Conservation (phyloP, 805 yeast genomes). For the Kodamaea hsintzibuensis region DNA sequence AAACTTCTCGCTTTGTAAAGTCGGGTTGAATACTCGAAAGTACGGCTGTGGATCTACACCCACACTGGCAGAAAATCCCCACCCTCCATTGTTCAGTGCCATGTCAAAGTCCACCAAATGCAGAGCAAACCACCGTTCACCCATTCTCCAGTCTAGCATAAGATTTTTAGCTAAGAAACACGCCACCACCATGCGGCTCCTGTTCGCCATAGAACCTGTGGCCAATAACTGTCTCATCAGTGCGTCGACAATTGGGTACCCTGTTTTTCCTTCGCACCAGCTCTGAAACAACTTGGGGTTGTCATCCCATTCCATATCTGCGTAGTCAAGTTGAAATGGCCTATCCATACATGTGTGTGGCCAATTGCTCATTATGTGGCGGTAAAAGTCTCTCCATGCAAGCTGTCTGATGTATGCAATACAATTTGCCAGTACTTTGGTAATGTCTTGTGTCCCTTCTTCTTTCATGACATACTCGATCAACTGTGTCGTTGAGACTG, state of each 20-base stretch:
- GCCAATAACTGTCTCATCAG: slow-evolving; percentile 52
- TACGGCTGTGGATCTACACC: slow-evolving; percentile 60
- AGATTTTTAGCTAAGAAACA: slow-evolving; percentile 52
- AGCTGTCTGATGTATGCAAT: slow-evolving; percentile 53
- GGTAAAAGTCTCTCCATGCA: slow-evolving; percentile 61
- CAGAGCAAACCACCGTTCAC: slow-evolving; percentile 51
- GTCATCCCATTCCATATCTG: slow-evolving; percentile 45
- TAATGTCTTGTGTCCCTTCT: slow-evolving; percentile 2
- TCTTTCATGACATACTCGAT: slow-evolving; percentile 25
- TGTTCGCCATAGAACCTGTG: slow-evolving; percentile 56
- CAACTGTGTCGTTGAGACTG: slow-evolving; percentile 44
- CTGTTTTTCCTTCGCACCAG: slow-evolving; percentile 58
- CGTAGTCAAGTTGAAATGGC: slow-evolving; percentile 47
- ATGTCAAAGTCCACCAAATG: slow-evolving; percentile 54
- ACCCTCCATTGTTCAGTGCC: slow-evolving; percentile 57
- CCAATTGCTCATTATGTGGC: slow-evolving; percentile 48
- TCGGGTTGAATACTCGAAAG: slow-evolving; percentile 56
- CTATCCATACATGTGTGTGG: slow-evolving; percentile 52
- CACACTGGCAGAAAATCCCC: slow-evolving; percentile 55
- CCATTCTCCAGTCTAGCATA: slow-evolving; percentile 55
- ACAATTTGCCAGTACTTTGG: slow-evolving; percentile 24
- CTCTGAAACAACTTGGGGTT: slow-evolving; percentile 40
- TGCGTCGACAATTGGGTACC: slow-evolving; percentile 59
- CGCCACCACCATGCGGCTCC: slow-evolving; percentile 56
- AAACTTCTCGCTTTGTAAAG: slow-evolving; percentile 48